Base-by-base conservation (phyloP, 768 basidiomycete species). In the Tulasnella calospora region DNA sequence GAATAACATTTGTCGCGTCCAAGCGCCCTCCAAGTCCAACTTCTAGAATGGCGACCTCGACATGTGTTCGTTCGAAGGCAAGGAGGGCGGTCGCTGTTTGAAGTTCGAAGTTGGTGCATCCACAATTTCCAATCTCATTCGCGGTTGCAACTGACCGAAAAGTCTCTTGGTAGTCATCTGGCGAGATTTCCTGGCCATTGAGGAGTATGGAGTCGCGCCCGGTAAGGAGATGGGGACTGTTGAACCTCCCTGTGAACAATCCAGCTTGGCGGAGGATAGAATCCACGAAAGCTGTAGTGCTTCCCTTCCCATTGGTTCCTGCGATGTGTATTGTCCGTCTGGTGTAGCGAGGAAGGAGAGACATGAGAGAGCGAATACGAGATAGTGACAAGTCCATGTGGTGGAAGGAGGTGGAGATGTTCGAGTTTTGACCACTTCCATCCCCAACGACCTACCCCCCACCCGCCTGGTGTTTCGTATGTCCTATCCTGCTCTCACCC, bases 281-380 rank as follows among this genome's bases (percentile, higher is more conserved):
- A 0, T 94, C 89, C 15, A 98, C 83, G 46, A 95, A 86, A 7
- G 92, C 91, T 0, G 95, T 91, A 17, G 97, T 94, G 81, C 94
- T 96, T 46, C 98, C 98, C 84, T 99, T 99, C 12, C 97, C 97
- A 84, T 99, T 99, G 0, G 98, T 99, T 0, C 98, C 98, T 10
- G 95, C 91, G 78, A 99, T 88, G 82, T 99, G 98, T 46, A 94
- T 87, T 0, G 95, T 94, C 0, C 95, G 97, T 2, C 94, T 88
- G 0, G 87, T 89, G 82, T 93, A 92, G 0, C 86, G 84, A 0
- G 89, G 90, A 6, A 97, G 84, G 81, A 87, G 82, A 3, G 83
- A 78, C 44, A 92, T 87, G 0, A 95, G 86, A 3, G 78, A 83
- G 61, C 83, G 81, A 47, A 94, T 86, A 9, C 92, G 88, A 75